Evolutionary conservation across 2,329 filamentous ascomycete genomes (phyloP), one percentile per base, ranked within the genome.

Genomic region (Fusarium sp.): DNA sequence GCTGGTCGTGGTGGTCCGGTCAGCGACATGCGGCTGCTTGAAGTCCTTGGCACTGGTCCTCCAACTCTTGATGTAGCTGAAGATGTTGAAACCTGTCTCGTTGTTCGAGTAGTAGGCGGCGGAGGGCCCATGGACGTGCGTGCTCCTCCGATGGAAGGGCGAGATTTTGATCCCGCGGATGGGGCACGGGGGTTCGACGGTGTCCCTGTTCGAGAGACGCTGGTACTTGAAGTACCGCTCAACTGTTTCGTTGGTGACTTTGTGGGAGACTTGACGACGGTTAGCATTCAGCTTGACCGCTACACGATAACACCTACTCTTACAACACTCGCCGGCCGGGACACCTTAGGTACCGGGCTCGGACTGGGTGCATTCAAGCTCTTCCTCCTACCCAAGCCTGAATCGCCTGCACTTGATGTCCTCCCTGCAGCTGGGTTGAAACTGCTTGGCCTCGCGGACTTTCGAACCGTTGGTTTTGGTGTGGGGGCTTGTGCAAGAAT

Each of bases 161-260:
- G 86, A 50, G 87, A 76, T 73, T 86, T 91, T 33, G 78, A 72
- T 67, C 79, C 75, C 69, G 84, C 73, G 44, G 84, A 81, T 2
- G 82, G 76, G 31, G 80, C 80, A 56, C 83, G 81, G 53, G 84
- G 78, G 72, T 87, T 89, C 40, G 89, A 87, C 2, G 91, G 89
- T 4, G 90, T 92, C 39, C 81, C 86, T 14, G 89, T 92, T 72
- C 90, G 84, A 40, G 91, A 91, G 2, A 85, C 87, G 3, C 85
- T 82, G 7, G 85, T 78, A 71, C 87, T 90, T 2, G 90, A 87
- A 3, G 89, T 84, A 38, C 79, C 84, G 62, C 79, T 79, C 45
- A 92, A 78, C 72, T 92, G 91, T 76, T 96, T 96, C 5, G 91
- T 93, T 3, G 93, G 93, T 2, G 92, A 95, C 74, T 93, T 95